phyloP scores from a whole-genome alignment of 73 alveolate species.

The Blepharisma japonicum region DNA sequence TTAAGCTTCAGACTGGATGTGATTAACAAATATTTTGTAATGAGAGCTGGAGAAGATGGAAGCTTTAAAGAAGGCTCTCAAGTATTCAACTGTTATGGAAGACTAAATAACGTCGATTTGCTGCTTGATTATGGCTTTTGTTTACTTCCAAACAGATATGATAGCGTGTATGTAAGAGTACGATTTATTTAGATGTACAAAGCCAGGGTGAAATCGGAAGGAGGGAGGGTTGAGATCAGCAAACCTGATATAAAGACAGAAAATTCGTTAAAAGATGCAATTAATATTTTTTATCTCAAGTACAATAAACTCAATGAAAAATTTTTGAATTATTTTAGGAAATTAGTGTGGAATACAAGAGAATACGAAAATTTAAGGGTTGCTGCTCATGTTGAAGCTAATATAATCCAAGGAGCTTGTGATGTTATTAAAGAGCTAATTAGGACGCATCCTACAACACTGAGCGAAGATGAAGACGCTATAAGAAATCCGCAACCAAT shows the following conservation, averaged over 20 bases:
- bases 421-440: background rate
- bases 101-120: conserved; percentile 43
- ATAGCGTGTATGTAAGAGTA: conserved; percentile 47
- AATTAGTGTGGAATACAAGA: background rate
- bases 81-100: conserved; percentile 53
- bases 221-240: background rate
- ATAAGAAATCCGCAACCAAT: background rate
- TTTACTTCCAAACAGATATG: conserved; percentile 47
- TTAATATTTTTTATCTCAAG: conserved; percentile 18
- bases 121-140: conserved; percentile 56
- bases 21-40: conserved; percentile 7
- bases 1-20: background rate
- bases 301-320: conserved; percentile 19
- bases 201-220: background rate
- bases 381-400: background rate
- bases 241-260: background rate
- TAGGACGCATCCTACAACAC: background rate
- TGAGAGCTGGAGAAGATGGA: conserved; percentile 25
- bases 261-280: background rate
- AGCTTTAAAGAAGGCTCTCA: conserved; percentile 42
- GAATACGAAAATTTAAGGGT: background rate
- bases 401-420: background rate
- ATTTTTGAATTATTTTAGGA: conserved; percentile 28
- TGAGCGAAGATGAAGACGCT: background rate
- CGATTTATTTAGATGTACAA: conserved; percentile 1